These are phyloP conservation scores for Trichoderma reesei DNA, from an alignment of 495 filamentous ascomycete genomes.

Conservation along the genomic window DNA sequence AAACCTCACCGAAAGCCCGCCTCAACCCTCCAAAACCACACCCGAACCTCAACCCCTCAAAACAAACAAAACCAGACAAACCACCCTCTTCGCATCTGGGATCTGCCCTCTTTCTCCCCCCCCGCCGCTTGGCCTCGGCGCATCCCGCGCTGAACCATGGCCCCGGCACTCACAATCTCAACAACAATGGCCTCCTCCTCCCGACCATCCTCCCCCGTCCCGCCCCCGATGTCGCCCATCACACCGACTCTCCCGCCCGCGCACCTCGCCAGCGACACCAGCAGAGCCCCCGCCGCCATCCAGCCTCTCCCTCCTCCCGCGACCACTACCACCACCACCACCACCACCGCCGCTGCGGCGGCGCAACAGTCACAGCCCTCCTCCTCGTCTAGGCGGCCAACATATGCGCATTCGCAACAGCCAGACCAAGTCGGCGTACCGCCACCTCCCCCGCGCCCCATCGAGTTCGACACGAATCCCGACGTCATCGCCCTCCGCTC, in stretches of 20 bases:
- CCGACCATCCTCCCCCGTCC: constrained; percentile 23
- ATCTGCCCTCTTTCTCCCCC: not conserved
- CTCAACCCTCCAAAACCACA: no score
- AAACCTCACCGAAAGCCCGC: no score
- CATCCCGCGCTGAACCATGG: constrained; percentile 15
- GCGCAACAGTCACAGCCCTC: constrained; percentile 14
- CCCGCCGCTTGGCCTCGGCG: not conserved
- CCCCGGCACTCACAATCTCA: constrained; percentile 22
- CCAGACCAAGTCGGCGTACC: constrained; percentile 28
- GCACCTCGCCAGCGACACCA: constrained; percentile 7
- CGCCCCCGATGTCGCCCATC: constrained; percentile 36
- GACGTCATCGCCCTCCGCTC: constrained; percentile 76
- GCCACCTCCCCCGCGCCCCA: constrained; percentile 49
- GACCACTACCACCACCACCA: not conserved
- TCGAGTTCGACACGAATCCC: constrained; percentile 67
- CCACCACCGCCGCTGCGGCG: no score
- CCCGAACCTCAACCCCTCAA: no score
- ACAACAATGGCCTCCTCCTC: constrained; percentile 15
- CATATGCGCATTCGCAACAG: constrained; percentile 32
- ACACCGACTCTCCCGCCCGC: constrained; percentile 28
- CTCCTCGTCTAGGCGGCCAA: constrained; percentile 18
- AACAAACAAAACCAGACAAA: no score
- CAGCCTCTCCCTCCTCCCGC: not conserved
- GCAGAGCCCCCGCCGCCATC: not conserved
- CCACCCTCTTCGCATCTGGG: no score